Percentiles rank a stretch among this genome's conserved stretches.
These are phyloP conservation scores for Cutaneotrichosporon daszewskae DNA, from an alignment of 1,284 basidiomycete species.

Conservation along the genomic window DNA sequence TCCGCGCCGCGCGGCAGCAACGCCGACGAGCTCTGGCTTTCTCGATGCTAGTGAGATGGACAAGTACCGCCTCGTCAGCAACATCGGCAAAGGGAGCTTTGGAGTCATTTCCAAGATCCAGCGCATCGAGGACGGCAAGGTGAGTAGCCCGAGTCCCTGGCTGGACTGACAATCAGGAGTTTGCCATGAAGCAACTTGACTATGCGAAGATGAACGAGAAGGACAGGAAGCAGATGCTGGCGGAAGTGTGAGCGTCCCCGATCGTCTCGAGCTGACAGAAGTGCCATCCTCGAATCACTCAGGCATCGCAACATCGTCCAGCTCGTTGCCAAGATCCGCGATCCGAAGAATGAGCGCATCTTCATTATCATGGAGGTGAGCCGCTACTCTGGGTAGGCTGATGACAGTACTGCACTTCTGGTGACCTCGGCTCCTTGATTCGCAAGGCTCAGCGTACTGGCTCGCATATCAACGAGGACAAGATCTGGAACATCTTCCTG, in stretches of 20 bases:
- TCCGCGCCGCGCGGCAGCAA: constrained; percentile 4
- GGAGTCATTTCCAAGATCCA: constrained; percentile 91
- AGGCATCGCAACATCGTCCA: constrained; percentile 87
- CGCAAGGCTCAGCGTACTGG: constrained; percentile 52
- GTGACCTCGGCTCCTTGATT: constrained; percentile 82
- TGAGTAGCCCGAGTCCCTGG: constrained; percentile 49
- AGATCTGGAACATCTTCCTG: constrained; percentile 90
- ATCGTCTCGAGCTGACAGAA: constrained; percentile 36
- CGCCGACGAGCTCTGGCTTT: constrained; percentile 22
- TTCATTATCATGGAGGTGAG: constrained; percentile 86
- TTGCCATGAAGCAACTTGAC: constrained; percentile 91
- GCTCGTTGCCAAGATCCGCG: constrained; percentile 59
- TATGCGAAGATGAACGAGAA: constrained; percentile 90
- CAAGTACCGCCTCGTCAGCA: constrained; percentile 77
- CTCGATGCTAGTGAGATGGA: constrained; percentile 54
- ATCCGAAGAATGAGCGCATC: constrained; percentile 80
- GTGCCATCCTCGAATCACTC: constrained; percentile 91
- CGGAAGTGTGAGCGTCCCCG: constrained; percentile 76
- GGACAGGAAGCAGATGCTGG: constrained; percentile 87
- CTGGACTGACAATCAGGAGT: constrained; percentile 53
- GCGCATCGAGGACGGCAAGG: constrained; percentile 74
- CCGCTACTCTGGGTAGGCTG: neutral
- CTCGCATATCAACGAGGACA: constrained; percentile 76
- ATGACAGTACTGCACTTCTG: constrained; percentile 75
- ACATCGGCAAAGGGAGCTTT: constrained; percentile 96